Conservation (phyloP, 1,139 yeast species). For the Debaryomycetaceae sp. region DNA sequence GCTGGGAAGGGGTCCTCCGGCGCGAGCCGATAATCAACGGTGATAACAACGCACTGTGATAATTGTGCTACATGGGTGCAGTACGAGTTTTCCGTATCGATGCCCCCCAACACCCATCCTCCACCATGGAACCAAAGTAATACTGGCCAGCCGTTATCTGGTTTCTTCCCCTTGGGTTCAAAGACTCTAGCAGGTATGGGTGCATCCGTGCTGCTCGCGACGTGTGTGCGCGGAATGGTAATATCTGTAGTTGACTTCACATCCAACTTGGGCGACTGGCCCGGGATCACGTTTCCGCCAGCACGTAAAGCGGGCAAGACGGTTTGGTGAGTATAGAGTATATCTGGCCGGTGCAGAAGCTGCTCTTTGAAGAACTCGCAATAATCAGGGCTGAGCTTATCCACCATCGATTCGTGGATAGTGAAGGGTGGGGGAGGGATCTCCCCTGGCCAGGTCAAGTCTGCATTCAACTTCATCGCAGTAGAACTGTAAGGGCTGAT, state of each 20-base stretch:
- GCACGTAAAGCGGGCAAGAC: conserved; percentile 29
- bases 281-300: conserved; percentile 47
- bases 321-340: neutral
- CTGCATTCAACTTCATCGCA: conserved; percentile 13
- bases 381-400: conserved; percentile 6
- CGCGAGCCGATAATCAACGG: conserved; percentile 43
- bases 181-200: conserved; percentile 37
- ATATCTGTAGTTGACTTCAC: conserved; percentile 14
- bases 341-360: neutral
- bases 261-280: conserved; percentile 29
- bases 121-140: conserved; percentile 50
- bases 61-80: conserved; percentile 38
- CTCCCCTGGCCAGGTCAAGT: conserved; percentile 22
- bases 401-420: conserved; percentile 13
- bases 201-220: conserved; percentile 22
- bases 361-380: neutral
- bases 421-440: conserved; percentile 15
- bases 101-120: conserved; percentile 45
- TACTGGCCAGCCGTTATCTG: conserved; percentile 41
- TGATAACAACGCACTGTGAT: conserved; percentile 32
- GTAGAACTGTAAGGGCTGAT: too few species aligned
- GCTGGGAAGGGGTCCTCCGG: conserved; percentile 52
- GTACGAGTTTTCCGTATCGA: conserved; percentile 41
- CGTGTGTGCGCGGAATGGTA: conserved; percentile 24
- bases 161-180: conserved; percentile 32